Percentiles rank a stretch among this genome's conserved stretches.
Evolutionary conservation across 2,329 filamentous ascomycete genomes (phyloP).

Genomic region (Alternaria metachromatica): DNA sequence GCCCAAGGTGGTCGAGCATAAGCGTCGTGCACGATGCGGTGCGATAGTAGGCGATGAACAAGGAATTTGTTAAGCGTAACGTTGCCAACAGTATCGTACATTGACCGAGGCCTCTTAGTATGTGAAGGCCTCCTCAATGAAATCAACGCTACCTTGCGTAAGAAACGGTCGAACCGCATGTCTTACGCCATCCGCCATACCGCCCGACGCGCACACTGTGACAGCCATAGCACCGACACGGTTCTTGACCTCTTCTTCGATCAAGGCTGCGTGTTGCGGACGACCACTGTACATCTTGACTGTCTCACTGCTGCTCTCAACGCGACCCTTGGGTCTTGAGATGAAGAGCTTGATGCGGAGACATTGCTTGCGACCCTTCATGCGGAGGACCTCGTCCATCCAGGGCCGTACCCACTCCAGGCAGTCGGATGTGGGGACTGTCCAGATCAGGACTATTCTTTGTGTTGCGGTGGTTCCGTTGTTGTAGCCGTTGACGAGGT

Average conservation of each 20-base stretch:
- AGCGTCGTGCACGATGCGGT: constrained; percentile 1
- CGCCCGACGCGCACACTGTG: constrained; percentile 68
- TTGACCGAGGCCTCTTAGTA: constrained; percentile 52
- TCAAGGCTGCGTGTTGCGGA: constrained; percentile 61
- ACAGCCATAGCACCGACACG: constrained; percentile 66
- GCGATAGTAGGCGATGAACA: neutral
- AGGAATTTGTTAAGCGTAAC: neutral
- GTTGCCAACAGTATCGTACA: neutral
- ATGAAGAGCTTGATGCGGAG: constrained; percentile 68
- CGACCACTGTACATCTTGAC: constrained; percentile 69
- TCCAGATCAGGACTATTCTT: constrained; percentile 78
- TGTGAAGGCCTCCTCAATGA: constrained; percentile 71
- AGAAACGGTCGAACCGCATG: constrained; percentile 60
- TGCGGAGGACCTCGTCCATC: constrained; percentile 69
- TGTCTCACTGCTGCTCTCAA: constrained; percentile 64
- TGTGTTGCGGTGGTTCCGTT: constrained; percentile 74
- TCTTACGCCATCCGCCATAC: constrained; percentile 67
- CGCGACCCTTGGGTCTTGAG: constrained; percentile 63
- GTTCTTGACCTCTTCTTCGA: constrained; percentile 63
- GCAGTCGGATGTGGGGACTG: constrained; percentile 73
- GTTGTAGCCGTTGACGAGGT: constrained; percentile 72
- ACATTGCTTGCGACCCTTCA: constrained; percentile 65
- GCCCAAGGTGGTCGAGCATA: constrained; percentile 4
- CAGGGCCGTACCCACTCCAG: constrained; percentile 69
- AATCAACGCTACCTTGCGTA: constrained; percentile 63